Evolutionary conservation across 2,329 filamentous ascomycete genomes (phyloP).

Genomic region (Fusarium vanettenii): DNA sequence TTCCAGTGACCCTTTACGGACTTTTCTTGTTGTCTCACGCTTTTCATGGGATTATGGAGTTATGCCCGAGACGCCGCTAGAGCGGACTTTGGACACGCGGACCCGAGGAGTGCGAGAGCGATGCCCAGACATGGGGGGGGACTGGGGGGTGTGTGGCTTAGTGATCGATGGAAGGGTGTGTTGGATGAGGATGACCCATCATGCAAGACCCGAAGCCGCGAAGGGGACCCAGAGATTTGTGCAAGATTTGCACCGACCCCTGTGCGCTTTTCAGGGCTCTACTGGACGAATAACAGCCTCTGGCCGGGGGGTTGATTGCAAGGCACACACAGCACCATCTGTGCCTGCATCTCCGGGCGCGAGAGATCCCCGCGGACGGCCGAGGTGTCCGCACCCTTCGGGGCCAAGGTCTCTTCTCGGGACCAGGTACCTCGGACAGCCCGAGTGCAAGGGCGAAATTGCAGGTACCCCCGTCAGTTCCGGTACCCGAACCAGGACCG

Average conservation of each 20-base stretch:
- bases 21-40: conserved; percentile 38
- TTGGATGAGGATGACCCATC: conserved; percentile 11
- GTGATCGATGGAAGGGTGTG: conserved; percentile 24
- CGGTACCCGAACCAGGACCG: conserved; percentile 24
- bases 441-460: not conserved
- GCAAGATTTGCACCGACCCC: conserved; percentile 24
- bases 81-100: conserved; percentile 50
- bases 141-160: conserved; percentile 28
- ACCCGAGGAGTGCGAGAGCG: conserved; percentile 45
- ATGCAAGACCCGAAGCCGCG: conserved; percentile 36
- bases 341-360: not conserved
- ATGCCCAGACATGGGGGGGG: conserved; percentile 10
- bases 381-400: conserved; percentile 14
- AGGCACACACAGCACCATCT: not conserved
- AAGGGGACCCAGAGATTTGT: conserved; percentile 11
- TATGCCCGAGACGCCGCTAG: conserved; percentile 43
- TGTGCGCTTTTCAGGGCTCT: conserved; percentile 6
- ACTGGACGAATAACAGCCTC: not conserved
- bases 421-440: conserved; percentile 32
- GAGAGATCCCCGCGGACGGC: conserved; percentile 23
- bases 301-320: not conserved
- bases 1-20: conserved; percentile 39
- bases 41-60: conserved; percentile 40
- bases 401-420: conserved; percentile 28
- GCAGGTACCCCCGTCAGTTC: conserved; percentile 23